phyloP scores from a whole-genome alignment of 176 grass and related monocot species.

The Dendrocalamus sinicus region DNA sequence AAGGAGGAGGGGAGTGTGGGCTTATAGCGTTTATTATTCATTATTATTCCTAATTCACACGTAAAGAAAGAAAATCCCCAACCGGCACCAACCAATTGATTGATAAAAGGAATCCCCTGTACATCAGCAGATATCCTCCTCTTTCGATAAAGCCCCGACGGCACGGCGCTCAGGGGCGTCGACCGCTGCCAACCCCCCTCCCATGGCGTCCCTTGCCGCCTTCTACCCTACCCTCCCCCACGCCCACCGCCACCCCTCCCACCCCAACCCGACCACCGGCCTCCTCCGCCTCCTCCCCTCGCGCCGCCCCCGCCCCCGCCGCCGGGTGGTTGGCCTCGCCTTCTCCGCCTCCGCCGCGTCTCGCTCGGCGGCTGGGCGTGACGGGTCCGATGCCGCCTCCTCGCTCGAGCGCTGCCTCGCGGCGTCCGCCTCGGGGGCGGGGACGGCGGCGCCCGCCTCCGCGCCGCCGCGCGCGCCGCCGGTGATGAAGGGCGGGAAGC shows the following conservation, averaged over 20 bases:
- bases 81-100: not conserved
- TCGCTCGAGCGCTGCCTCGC: slow-evolving; percentile 55
- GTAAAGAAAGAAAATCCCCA: not conserved
- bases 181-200: slow-evolving; percentile 24
- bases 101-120: not conserved
- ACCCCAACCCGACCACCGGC: slow-evolving; percentile 54
- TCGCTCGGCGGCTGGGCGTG: slow-evolving; percentile 32
- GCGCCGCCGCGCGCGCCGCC: slow-evolving; percentile 33
- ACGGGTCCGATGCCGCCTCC: slow-evolving; percentile 44
- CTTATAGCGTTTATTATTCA: no score
- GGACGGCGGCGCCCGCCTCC: slow-evolving; percentile 35
- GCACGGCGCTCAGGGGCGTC: slow-evolving; percentile 30
- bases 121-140: slow-evolving; percentile 28
- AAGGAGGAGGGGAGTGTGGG: no score
- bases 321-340: slow-evolving; percentile 29
- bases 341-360: slow-evolving; percentile 39
- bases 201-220: slow-evolving; percentile 58
- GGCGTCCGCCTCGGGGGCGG: slow-evolving; percentile 26
- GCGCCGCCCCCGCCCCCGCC: slow-evolving; percentile 22
- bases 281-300: slow-evolving; percentile 48
- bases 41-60: not conserved
- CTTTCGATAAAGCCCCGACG: slow-evolving; percentile 47
- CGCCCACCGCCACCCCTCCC: slow-evolving; percentile 20
- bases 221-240: slow-evolving; percentile 35
- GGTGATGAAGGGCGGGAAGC: slow-evolving; percentile 66